Evolutionary conservation across 768 basidiomycete species (phyloP), one percentile per base, ranked within the genome.

Genomic region (Lepiota brunneoincarnata): DNA sequence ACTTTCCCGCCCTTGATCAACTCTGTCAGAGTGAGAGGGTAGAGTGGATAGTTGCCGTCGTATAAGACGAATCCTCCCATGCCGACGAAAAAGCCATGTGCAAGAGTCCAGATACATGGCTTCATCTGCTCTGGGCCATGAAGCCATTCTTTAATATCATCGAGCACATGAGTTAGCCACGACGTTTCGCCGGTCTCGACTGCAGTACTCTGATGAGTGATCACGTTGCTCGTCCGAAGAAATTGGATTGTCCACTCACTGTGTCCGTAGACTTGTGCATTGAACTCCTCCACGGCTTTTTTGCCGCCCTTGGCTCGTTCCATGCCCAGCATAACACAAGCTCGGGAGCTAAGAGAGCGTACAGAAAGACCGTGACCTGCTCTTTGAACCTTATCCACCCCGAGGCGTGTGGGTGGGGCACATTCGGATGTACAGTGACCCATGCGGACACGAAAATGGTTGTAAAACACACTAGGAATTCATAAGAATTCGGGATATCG

Each of bases 331-430:
- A 26, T 0, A 60, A 6, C 3, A 64, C 40, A 1, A 58, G 7
- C 20, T 64, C 63, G 7, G 63, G 63, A 1, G 51, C 58, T 7
- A 61, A 11, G 47, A 49, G 12, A 12, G 15, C 47, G 28, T 26
- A 49, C 17, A 49, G 18, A 6, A 49, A 34, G 2, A 17, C 6
- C 17, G 23, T 17, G 2, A n/a, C 6, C 7, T 49, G 47, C 44
- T 23, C 14, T 38, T 12, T n/a, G n/a, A 7, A 20, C 20, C 12
- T 14, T 11, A 12, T 18, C 50, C 40, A 3, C 18, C 18, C 36
- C 7, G 31, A 31, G 11, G 6, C 31, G 4, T 9, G 31, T 4
- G 31, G 31, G 31, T 45, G 34, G 20, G 41, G 34, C 5, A 54
- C 52, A 26, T 54, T 46, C 4, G 43, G 52, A 37, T 54, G 52